A percentile compares a stretch with the other conserved stretches of the same genome.
Conservation (phyloP, 495 filamentous ascomycete species). For the Tuber aestivum region DNA sequence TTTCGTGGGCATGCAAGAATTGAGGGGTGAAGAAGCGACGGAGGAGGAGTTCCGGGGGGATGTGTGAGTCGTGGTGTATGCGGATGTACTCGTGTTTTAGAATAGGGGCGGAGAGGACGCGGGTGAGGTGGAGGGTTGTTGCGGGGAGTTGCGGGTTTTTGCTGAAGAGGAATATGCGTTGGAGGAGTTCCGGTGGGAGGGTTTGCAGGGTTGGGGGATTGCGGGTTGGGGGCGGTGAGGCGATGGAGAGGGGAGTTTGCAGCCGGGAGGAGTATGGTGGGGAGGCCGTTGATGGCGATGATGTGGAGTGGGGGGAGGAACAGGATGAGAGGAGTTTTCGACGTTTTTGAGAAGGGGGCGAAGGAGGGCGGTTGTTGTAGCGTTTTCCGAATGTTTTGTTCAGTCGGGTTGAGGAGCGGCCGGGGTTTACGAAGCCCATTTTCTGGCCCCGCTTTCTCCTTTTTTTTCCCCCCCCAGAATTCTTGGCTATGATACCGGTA, state of each 20-base stretch:
- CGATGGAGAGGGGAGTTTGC: constrained; percentile 7
- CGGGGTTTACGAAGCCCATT: constrained; percentile 32
- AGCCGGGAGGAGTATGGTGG: constrained; percentile 6
- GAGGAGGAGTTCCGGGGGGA: neutral
- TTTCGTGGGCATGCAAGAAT: constrained; percentile 8
- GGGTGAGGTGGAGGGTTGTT: constrained; percentile 15
- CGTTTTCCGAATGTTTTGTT: neutral
- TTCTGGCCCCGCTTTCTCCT: neutral
- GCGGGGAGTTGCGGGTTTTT: constrained; percentile 12
- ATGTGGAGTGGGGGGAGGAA: neutral
- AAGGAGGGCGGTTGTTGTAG: neutral
- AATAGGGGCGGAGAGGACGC: constrained; percentile 8
- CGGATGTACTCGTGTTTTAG: constrained; percentile 17
- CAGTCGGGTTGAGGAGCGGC: constrained; percentile 1
- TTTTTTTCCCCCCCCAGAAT: neutral
- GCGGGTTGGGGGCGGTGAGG: neutral
- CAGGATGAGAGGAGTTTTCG: neutral
- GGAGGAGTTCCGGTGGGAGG: constrained; percentile 25
- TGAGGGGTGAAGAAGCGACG: constrained; percentile 13
- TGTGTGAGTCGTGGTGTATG: neutral
- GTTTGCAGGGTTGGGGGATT: constrained; percentile 4
- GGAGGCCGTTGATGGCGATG: neutral
- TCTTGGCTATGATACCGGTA: neutral
- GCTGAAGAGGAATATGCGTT: constrained; percentile 6
- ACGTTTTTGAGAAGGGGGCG: neutral